Percentiles rank a stretch among this genome's conserved stretches.
phyloP scores from a whole-genome alignment of 441 rosid species.

The Aleurites moluccanus region DNA sequence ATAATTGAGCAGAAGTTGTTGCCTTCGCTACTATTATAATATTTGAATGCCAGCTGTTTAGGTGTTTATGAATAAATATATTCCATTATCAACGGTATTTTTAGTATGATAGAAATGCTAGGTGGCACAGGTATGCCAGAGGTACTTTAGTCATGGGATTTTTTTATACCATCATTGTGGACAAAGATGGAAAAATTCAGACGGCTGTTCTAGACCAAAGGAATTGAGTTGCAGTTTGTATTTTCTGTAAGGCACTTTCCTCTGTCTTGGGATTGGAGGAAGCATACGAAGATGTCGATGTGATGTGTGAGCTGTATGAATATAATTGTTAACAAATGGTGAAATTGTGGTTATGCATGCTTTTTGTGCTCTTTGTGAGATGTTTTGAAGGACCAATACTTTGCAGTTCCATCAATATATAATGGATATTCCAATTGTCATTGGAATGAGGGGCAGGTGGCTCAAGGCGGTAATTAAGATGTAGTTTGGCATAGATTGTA shows the following conservation, averaged over 20 bases:
- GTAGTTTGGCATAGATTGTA: not conserved
- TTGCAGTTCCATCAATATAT: not conserved
- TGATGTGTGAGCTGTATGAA: not conserved
- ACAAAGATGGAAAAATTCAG: constrained; percentile 1
- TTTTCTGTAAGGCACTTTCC: constrained; percentile 9
- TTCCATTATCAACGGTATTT: not conserved
- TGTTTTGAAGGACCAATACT: not conserved
- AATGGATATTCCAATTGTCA: not conserved
- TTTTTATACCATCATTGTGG: not conserved
- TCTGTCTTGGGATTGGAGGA: not conserved
- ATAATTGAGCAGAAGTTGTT: constrained; percentile 5
- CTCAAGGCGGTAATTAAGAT: not conserved
- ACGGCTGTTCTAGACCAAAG: not conserved
- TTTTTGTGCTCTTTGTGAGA: not conserved
- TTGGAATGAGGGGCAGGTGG: not conserved
- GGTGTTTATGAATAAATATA: not conserved
- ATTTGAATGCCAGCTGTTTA: not conserved
- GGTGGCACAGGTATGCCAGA: constrained; percentile 4
- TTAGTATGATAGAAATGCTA: constrained; percentile 2
- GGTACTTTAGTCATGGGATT: not conserved
- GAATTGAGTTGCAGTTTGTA: constrained; percentile 6
- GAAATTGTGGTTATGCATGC: not conserved
- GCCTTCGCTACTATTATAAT: not conserved
- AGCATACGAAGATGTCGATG: not conserved
- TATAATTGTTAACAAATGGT: not conserved